A percentile compares a stretch with the other conserved stretches of the same genome.
These are phyloP conservation scores for Panaeolus cyanescens DNA, from an alignment of 768 basidiomycete genomes.

Conservation along the genomic window DNA sequence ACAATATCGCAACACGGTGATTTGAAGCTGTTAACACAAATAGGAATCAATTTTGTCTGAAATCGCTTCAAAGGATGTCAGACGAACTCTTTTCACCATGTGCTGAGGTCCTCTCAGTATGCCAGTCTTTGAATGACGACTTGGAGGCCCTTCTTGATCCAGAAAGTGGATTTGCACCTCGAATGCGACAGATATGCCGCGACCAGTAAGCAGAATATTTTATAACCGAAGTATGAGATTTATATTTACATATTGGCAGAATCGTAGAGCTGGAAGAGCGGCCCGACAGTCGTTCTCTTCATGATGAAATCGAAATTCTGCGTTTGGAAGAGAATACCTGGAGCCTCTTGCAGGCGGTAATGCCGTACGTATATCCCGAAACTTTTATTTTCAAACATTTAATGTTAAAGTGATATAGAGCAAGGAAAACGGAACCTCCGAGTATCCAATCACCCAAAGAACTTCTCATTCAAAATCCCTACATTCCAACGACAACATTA, in stretches of 20 bases:
- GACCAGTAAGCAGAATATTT: conserved; percentile 51
- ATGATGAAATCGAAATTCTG: conserved; percentile 61
- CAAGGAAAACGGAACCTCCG: conserved; percentile 64
- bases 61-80: conserved; percentile 33
- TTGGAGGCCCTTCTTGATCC: conserved; percentile 65
- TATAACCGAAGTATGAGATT: background rate
- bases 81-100: conserved; percentile 62
- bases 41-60: background rate
- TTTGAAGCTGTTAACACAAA: background rate
- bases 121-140: conserved; percentile 58
- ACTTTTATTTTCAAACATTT: background rate
- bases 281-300: conserved; percentile 33
- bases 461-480: conserved; percentile 72
- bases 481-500: conserved; percentile 76
- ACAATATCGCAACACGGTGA: background rate
- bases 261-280: conserved; percentile 53
- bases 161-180: conserved; percentile 69
- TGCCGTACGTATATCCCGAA: conserved; percentile 55
- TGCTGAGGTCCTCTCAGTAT: conserved; percentile 65
- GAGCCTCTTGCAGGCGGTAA: conserved; percentile 75
- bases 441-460: conserved; percentile 49
- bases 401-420: conserved; percentile 36
- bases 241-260: conserved; percentile 30
- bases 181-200: conserved; percentile 50
- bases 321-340: conserved; percentile 82